Percentiles rank a stretch among this genome's conserved stretches.
Conservation (phyloP, 2,329 filamentous ascomycete species). For the Colletotrichum noveboracense region DNA sequence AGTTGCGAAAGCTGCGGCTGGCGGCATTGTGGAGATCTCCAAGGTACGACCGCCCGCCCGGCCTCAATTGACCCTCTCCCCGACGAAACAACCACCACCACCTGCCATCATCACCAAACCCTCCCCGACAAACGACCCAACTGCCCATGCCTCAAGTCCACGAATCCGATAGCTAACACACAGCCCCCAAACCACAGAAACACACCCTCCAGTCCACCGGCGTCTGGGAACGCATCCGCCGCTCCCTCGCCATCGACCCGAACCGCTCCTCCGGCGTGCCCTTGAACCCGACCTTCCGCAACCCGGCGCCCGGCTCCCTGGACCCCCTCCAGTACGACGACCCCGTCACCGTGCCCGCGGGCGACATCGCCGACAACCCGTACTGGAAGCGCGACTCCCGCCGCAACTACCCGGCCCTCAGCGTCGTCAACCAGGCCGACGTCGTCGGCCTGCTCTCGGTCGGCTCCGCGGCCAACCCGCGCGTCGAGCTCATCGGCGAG, state of each 20-base stretch:
- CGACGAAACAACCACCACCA: neutral
- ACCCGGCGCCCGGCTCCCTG: conserved; percentile 77
- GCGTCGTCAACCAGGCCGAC: conserved; percentile 82
- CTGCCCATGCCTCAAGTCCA: neutral
- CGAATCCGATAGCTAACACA: conserved; percentile 22
- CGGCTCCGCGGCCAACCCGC: conserved; percentile 81
- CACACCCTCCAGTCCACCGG: conserved; percentile 91
- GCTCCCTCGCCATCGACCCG: conserved; percentile 79
- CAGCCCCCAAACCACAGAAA: conserved; percentile 66
- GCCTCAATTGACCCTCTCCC: neutral
- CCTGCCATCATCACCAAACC: neutral
- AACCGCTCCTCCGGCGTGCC: conserved; percentile 91
- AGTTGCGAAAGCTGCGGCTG: conserved; percentile 56
- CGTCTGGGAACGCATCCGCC: conserved; percentile 85
- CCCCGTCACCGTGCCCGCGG: conserved; percentile 82
- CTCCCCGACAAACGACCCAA: conserved; percentile 6
- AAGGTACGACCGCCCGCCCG: conserved; percentile 52
- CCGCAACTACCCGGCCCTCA: conserved; percentile 80
- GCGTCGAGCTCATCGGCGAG: conserved; percentile 79
- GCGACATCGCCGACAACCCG: conserved; percentile 87
- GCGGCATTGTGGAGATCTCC: conserved; percentile 59
- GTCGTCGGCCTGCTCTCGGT: conserved; percentile 84
- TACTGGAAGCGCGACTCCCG: conserved; percentile 96
- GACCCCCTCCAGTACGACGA: conserved; percentile 79
- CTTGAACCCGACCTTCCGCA: conserved; percentile 90